phyloP scores from a whole-genome alignment of 257 asterid genomes.

The Vinca minor region DNA sequence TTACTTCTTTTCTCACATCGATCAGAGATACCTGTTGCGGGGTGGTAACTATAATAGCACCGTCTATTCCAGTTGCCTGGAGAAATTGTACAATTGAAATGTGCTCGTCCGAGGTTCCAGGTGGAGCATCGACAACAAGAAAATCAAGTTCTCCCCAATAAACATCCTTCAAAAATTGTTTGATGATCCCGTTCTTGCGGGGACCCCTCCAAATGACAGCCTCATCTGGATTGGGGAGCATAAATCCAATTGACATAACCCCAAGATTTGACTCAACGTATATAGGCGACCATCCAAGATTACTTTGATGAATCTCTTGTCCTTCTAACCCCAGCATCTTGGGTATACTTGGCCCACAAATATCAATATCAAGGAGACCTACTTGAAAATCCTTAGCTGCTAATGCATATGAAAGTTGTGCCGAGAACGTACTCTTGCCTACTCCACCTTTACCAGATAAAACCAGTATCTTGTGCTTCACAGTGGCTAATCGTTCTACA shows the following conservation, averaged over 20 bases:
- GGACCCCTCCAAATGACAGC: constrained; percentile 94
- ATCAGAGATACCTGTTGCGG: constrained; percentile 88
- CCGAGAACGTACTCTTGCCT: constrained; percentile 90
- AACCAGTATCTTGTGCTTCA: constrained; percentile 86
- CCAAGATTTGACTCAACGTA: constrained; percentile 89
- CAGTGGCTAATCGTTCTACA: constrained; percentile 86
- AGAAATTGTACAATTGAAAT: constrained; percentile 82
- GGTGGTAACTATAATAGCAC: constrained; percentile 82
- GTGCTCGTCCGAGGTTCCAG: constrained; percentile 94
- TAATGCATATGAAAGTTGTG: constrained; percentile 75
- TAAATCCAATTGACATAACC: constrained; percentile 65
- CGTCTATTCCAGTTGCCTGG: constrained; percentile 73
- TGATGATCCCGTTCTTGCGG: constrained; percentile 68
- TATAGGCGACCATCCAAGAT: constrained; percentile 86
- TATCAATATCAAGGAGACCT: constrained; percentile 86
- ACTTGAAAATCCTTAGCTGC: constrained; percentile 80
- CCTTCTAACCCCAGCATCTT: constrained; percentile 87
- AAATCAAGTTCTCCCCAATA: constrained; percentile 90
- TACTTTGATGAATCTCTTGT: constrained; percentile 62
- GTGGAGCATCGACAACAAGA: constrained; percentile 87
- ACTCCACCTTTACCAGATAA: constrained; percentile 94
- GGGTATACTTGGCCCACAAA: constrained; percentile 90
- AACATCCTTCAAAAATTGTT: constrained; percentile 76
- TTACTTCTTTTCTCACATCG: constrained; percentile 87
- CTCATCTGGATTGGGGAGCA: constrained; percentile 49